Evolutionary conservation across 257 asterid species (phyloP), one percentile per base, ranked within the genome.

Genomic region (Capsicum chinense): DNA sequence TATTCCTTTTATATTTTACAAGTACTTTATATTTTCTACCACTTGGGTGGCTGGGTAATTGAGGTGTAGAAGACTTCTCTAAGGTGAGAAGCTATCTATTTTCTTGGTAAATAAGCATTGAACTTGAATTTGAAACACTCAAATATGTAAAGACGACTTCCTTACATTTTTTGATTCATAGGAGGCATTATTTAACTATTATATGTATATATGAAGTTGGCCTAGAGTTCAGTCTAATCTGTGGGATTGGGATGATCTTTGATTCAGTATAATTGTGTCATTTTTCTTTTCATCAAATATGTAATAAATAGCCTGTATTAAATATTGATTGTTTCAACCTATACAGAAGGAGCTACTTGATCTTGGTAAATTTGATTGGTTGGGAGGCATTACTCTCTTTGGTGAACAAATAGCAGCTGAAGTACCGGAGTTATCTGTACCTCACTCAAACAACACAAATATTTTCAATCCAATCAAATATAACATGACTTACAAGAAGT

Each of bases 321-420:
- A 26, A 26, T 26, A 26, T 26, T 26, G 79, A 37, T 66, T 82
- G 68, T 67, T 50, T 42, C 19, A 33, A 83, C 39, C 3, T 73
- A 1, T 84, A 85, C 94, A 95, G 97, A 91, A 93, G 95, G 97
- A 89, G 86, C 92, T 91, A n/a, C 90, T 92, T n/a, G 99, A 92
- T 84, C 91, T 94, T 42, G 89, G 90, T 9, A 98, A 93, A 92
- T 86, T 94, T 1, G 97, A 92, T 74, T 96, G 98, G 98, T 74
- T 94, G 39, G 58, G 92, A 0, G 98, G 91, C 71, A 92, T 90
- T 9, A 92, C 91, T 80, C 83, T 92, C 17, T 91, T 91, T n/a
- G 93, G 92, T 9, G 98, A 92, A 80, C 93, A 91, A 85, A 88
- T 93, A 6, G 95, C 97, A 13, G 99, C 97, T 0, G 99, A 96